Evolutionary conservation across 257 asterid genomes (phyloP), one percentile per base, ranked within the genome.

Genomic region (Handroanthus guayacan): DNA sequence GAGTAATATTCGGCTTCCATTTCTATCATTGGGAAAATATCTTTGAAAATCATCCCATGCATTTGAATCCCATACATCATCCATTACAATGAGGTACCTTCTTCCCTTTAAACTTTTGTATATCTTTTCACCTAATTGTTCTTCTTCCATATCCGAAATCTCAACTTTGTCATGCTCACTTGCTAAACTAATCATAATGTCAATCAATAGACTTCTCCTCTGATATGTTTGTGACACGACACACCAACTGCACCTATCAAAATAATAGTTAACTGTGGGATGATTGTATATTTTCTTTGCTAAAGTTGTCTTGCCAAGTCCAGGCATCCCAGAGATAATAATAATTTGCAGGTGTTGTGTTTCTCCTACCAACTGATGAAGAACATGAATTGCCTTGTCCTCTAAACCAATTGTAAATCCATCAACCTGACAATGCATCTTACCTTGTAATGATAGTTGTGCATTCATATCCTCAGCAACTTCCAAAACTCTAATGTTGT

Each of bases 231-330:
- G 87, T 10, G 83, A 70, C 0, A 81, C 69, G 25, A 39, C 57
- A 43, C 78, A 66, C 58, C 72, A 67, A 0, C 44, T 9, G 11
- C 69, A 38, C 4, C 60, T 66, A 52, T 82, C 37, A 17, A 82
- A 78, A 31, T 65, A 36, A 41, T 60, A 38, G 14, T 12, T 51
- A 45, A 78, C 20, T 9, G 2, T 18, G 25, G 58, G 14, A 43
- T 81, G 67, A 62, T 48, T 44, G 65, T 48, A 82, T n/a, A 82
- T 31, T 37, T 63, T 64, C 45, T 52, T 71, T 14, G 83, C 81
- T 5, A 82, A 39, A 16, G 82, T 79, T 13, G 82, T 75, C 78
- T 78, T 78, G 9, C 88, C 85, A 18, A 78, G 69, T 41, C 86
- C 84, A 0, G 80, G 18, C 86, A 78, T 79, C 0, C 82, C 82